Conservation (phyloP, 805 yeast genomes). For the Ogataea pini region DNA sequence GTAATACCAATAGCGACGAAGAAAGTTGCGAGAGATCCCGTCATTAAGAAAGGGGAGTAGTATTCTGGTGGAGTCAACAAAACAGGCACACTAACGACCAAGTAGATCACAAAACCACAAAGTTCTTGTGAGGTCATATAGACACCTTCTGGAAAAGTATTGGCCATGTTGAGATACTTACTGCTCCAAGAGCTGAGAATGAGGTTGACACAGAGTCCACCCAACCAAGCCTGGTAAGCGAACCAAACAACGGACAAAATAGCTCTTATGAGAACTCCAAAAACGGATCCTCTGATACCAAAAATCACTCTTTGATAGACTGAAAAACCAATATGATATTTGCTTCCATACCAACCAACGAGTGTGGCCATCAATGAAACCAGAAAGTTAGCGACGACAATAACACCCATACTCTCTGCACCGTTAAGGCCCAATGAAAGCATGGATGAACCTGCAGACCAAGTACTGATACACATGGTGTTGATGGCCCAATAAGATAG, state of each 20-base stretch:
- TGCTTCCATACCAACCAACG: conserved; percentile 47
- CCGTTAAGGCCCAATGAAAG: conserved; percentile 36
- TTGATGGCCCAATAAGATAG: conserved; percentile 37
- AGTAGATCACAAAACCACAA: conserved; percentile 45
- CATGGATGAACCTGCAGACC: conserved; percentile 48
- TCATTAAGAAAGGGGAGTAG: conserved; percentile 14
- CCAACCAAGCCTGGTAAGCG: conserved; percentile 46
- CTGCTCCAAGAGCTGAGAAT: conserved; percentile 43
- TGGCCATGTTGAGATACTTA: conserved; percentile 40
- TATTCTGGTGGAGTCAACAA: conserved; percentile 44
- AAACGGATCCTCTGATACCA: conserved; percentile 45
- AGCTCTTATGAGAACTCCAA: conserved; percentile 44
- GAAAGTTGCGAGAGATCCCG: conserved; percentile 14
- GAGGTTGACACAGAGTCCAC: conserved; percentile 44
- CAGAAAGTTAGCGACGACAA: conserved; percentile 43
- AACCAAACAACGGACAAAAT: conserved; percentile 49
- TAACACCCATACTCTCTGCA: conserved; percentile 32
- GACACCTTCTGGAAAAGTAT: conserved; percentile 41
- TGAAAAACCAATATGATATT: conserved; percentile 51
- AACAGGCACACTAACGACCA: conserved; percentile 42
- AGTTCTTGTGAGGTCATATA: conserved; percentile 44
- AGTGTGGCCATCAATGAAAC: conserved; percentile 43
- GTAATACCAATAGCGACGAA: conserved; percentile 21
- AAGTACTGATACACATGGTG: conserved; percentile 20
- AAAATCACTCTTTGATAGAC: conserved; percentile 43